Evolutionary conservation across 441 rosid species (phyloP), one percentile per base, ranked within the genome.

Genomic region (California macrophylla): DNA sequence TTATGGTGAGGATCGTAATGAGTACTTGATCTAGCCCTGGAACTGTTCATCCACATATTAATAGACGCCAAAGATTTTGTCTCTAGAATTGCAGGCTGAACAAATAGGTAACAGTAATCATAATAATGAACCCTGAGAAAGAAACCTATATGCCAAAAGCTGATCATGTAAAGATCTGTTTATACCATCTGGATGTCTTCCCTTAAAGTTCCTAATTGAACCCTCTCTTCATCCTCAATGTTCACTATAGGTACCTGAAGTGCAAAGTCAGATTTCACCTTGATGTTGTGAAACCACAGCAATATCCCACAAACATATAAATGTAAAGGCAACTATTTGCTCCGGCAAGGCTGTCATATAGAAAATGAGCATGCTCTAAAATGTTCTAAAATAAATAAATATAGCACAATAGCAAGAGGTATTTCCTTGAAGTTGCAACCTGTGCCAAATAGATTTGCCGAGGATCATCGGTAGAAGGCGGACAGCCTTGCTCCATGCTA

Each of bases 1-100:
- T 93, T 91, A 77, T 93, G 96, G 78, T 93, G 96, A 50, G 96
- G 96, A 78, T 89, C 97, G 67, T 91, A 88, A 84, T 88, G 93
- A 64, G 91, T 81, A 81, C 90, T 88, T 70, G 96, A 91, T 66
- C 92, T 83, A 67, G 93, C 87, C 70, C 86, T 70, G 54, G 92
- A 82, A 77, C 65, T 84, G 74, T 88, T 93, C 96, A 93, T 91
- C 97, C 96, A 93, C 66, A 93, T 73, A 80, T 93, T 91, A 75
- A 89, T 73, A 61, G 96, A 87, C 75, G 96, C 82, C 58, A 89
- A 47, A 72, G 80, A 75, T 74, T 85, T 87, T 68, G 23, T 72
- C 78, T 50, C 89, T 81, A 89, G 74, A 70, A 88, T 66, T 16
- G 75, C 52, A 68, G 96, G 98, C 96, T 89, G 79, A 67, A 69